Percentiles rank a stretch among this genome's conserved stretches.
These are phyloP conservation scores for Populus ilicifolia DNA, from an alignment of 345 rosid species.

Conservation along the genomic window DNA sequence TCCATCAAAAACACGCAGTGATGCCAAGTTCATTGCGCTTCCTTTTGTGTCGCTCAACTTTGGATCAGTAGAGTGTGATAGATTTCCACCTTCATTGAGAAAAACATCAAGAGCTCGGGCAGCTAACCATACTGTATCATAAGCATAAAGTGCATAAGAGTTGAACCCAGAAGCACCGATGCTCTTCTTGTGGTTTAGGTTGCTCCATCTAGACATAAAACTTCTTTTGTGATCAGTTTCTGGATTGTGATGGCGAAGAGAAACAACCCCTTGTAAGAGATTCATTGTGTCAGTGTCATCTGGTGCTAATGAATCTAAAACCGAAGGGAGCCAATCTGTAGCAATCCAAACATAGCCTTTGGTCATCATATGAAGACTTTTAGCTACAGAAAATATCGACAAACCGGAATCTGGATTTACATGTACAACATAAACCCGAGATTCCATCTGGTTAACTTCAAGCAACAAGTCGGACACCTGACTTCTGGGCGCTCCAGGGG, in stretches of 20 bases:
- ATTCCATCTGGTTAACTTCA: slow-evolving; percentile 64
- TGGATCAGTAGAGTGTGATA: slow-evolving; percentile 67
- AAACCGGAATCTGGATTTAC: slow-evolving; percentile 86
- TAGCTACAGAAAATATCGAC: slow-evolving; percentile 59
- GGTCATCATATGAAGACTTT: slow-evolving; percentile 61
- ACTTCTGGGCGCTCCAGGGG: slow-evolving; percentile 46
- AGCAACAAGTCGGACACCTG: slow-evolving; percentile 50
- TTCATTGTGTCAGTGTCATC: slow-evolving; percentile 40
- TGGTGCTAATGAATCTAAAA: slow-evolving; percentile 57
- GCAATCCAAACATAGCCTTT: slow-evolving; percentile 89
- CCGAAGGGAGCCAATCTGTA: slow-evolving; percentile 87
- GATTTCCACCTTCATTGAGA: slow-evolving; percentile 50
- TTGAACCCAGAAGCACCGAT: slow-evolving; percentile 39
- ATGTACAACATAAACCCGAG: slow-evolving; percentile 85
- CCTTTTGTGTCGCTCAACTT: slow-evolving; percentile 41
- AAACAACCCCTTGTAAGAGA: slow-evolving; percentile 82
- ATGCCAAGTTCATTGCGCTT: slow-evolving; percentile 48
- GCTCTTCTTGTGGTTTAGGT: slow-evolving; percentile 35
- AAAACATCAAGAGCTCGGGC: slow-evolving; percentile 72
- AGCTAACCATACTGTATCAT: slow-evolving; percentile 90
- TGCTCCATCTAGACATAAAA: slow-evolving; percentile 54
- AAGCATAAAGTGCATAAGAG: slow-evolving; percentile 79
- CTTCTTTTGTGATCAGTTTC: slow-evolving; percentile 51
- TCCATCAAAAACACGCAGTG: slow-evolving; percentile 62
- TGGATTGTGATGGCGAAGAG: slow-evolving; percentile 74